Base-by-base conservation (phyloP, 2,329 filamentous ascomycete genomes). In the Sporothrix curviconia region DNA sequence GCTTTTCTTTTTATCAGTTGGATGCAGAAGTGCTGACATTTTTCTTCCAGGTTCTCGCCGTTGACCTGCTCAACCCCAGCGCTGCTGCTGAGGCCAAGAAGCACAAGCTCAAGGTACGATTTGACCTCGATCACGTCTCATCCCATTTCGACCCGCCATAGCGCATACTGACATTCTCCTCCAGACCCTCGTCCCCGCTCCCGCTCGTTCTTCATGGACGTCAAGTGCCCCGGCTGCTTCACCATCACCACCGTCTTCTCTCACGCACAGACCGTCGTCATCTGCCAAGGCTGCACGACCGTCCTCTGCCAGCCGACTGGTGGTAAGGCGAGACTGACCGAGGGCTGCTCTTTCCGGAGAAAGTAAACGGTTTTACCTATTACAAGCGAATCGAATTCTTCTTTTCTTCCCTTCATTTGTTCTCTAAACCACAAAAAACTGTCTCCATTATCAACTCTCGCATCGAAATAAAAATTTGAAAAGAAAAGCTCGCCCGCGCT, bases 161-260 rank as follows among this genome's bases (percentile, higher is more conserved):
- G 15, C 15, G n/a, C 6, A 7, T 46, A n/a, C 57, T 59, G 47
- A 56, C 53, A 24, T 42, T 56, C 63, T 68, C 9, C 12, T 9
- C 12, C 42, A 95, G 91, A 91, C 84, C 68, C 89, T 99, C 71
- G 94, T 99, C 75, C 94, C 94, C 72, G 87, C 85, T 67, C 94
- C 72, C 90, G 94, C 77, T 97, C 92, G 68, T 99, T 97, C 89
- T 99, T 99, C 90, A 99, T 99, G 94, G 94, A 99, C 77, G 94
- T 99, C 84, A 99, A 99, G 89, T 99, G 94, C 89, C 94, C 94
- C 76, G 94, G 94, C 73, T 99, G 94, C 90, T 99, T 97, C 88
- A 96, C 92, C 78, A 99, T 99, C 86, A 99, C 94, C 78, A 99
- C 94, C 78, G 94, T 99, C 80, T 99, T 97, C 90, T 97, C 92